Conservation (phyloP, 1,284 basidiomycete species). For the Entoloma clypeatum region DNA sequence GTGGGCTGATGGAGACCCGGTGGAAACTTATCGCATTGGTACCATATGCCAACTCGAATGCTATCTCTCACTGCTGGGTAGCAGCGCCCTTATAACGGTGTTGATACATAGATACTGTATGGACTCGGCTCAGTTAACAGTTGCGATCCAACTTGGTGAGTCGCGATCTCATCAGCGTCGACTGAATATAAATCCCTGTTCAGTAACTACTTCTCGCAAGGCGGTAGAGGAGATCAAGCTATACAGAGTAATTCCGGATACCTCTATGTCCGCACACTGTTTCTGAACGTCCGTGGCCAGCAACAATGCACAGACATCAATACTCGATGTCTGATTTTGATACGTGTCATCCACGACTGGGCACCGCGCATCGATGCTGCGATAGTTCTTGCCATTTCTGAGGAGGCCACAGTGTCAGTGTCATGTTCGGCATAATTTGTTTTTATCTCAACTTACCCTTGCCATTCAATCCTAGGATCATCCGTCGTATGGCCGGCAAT, state of each 20-base stretch:
- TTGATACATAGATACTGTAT: too few relatives aligned
- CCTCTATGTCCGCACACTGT: neutral
- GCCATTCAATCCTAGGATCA: constrained; percentile 24
- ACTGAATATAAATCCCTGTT: neutral
- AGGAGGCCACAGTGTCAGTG: constrained; percentile 36
- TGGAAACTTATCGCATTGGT: too few relatives aligned
- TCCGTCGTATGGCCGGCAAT: constrained; percentile 31
- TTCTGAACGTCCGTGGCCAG: constrained; percentile 20
- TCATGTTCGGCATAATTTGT: neutral
- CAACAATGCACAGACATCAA: constrained; percentile 37
- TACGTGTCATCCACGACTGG: constrained; percentile 32
- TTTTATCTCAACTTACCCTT: neutral
- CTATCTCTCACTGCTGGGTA: too few relatives aligned
- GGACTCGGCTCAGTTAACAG: too few relatives aligned
- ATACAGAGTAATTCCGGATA: constrained; percentile 28
- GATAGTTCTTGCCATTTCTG: constrained; percentile 26
- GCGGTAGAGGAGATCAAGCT: constrained; percentile 34
- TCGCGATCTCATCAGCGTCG: neutral
- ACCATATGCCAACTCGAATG: too few relatives aligned
- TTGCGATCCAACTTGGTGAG: too few relatives aligned
- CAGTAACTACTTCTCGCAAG: constrained; percentile 27
- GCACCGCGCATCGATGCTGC: constrained; percentile 32
- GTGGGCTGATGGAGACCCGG: too few relatives aligned
- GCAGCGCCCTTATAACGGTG: too few relatives aligned
- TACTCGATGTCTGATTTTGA: constrained; percentile 30